Evolutionary conservation across 2,329 filamentous ascomycete species (phyloP).

Genomic region (Pyrenophora seminiperda): DNA sequence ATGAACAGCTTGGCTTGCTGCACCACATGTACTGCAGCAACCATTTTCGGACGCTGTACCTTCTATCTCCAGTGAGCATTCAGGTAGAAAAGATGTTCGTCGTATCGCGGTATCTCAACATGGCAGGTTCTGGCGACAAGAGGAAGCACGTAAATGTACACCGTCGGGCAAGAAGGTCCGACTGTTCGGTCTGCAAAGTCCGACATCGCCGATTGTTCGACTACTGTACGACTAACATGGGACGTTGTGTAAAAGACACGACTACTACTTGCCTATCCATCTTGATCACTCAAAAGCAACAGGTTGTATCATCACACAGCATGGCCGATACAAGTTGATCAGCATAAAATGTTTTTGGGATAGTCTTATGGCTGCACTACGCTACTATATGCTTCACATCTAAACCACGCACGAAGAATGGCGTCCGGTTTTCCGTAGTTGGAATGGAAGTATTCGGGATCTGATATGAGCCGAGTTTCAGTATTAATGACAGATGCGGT

Average conservation of each 20-base stretch:
- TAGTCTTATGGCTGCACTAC: not conserved
- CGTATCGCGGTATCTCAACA: not conserved
- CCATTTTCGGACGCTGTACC: constrained; percentile 7
- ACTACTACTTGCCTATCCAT: too few relatives aligned
- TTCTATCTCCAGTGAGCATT: not conserved
- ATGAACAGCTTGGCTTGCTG: constrained; percentile 13
- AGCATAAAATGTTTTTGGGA: not conserved
- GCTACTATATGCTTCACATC: too few relatives aligned
- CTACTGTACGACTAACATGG: not conserved
- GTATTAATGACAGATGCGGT: too few relatives aligned
- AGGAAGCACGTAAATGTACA: not conserved
- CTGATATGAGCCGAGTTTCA: too few relatives aligned
- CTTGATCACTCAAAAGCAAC: too few relatives aligned
- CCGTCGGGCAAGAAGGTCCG: constrained; percentile 5
- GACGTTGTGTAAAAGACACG: not conserved
- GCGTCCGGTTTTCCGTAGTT: too few relatives aligned
- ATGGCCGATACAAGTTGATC: not conserved
- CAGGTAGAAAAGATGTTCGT: too few relatives aligned
- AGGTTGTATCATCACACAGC: too few relatives aligned
- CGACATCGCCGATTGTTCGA: not conserved
- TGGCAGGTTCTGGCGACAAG: constrained; percentile 2
- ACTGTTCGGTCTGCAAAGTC: constrained; percentile 2
- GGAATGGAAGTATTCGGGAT: too few relatives aligned
- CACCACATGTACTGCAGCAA: constrained; percentile 9
- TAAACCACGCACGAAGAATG: too few relatives aligned